These are phyloP conservation scores for Blastomyces silverae DNA, from an alignment of 2,329 filamentous ascomycete species.

Conservation along the genomic window DNA sequence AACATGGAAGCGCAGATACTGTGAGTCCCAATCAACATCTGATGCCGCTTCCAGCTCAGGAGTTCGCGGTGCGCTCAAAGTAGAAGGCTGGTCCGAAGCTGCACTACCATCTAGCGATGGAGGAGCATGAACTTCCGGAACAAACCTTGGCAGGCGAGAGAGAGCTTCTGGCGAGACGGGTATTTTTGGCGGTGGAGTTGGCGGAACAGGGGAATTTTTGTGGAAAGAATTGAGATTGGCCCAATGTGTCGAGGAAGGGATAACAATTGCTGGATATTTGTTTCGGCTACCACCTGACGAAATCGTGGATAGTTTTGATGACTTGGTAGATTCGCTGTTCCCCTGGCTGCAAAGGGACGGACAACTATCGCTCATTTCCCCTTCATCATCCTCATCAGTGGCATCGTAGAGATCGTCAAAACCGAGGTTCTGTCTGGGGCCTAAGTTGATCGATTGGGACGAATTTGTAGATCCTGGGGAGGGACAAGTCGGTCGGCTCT, in stretches of 20 bases:
- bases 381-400: slow-evolving; percentile 62
- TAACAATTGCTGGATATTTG: slow-evolving; percentile 53
- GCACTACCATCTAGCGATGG: slow-evolving; percentile 87
- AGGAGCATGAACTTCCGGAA: slow-evolving; percentile 70
- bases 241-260: slow-evolving; percentile 43
- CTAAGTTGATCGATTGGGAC: neutral
- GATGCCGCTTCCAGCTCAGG: slow-evolving; percentile 59
- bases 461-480: slow-evolving; percentile 3
- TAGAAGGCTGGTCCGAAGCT: slow-evolving; percentile 78
- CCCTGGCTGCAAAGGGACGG: slow-evolving; percentile 45
- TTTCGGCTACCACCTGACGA: slow-evolving; percentile 39
- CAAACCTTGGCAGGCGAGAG: slow-evolving; percentile 61
- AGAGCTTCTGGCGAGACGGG: slow-evolving; percentile 70
- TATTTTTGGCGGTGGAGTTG: slow-evolving; percentile 51
- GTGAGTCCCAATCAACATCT: slow-evolving; percentile 55
- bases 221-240: slow-evolving; percentile 23
- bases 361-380: slow-evolving; percentile 45
- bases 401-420: slow-evolving; percentile 86
- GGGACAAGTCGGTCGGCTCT: neutral
- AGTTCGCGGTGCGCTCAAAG: slow-evolving; percentile 75
- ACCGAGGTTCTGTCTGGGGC: slow-evolving; percentile 47
- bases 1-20: slow-evolving; percentile 31
- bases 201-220: slow-evolving; percentile 43
- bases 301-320: slow-evolving; percentile 34
- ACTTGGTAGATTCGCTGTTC: slow-evolving; percentile 41